A percentile compares a stretch with the other conserved stretches of the same genome.
Conservation (phyloP, 306 rosid genomes). For the Gastrolobium villosum region DNA sequence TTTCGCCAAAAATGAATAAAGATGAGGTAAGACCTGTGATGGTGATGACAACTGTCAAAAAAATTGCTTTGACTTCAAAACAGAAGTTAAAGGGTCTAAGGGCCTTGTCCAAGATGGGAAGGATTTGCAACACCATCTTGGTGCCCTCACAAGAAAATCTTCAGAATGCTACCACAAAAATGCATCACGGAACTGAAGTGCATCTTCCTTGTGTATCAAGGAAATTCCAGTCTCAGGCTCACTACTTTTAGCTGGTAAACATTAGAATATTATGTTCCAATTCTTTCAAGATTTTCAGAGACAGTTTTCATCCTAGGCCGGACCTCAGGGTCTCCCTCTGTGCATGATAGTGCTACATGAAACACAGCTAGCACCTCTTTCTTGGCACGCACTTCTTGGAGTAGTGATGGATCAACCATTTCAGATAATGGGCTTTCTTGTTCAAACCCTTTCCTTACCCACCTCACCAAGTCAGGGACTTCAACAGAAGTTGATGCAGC, state of each 20-base stretch:
- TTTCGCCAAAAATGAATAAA: slow-evolving; percentile 40
- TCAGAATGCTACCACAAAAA: slow-evolving; percentile 51
- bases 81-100: slow-evolving; percentile 5
- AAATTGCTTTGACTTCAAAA: slow-evolving; percentile 52
- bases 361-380: slow-evolving; percentile 90
- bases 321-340: slow-evolving; percentile 87
- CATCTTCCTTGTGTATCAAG: slow-evolving; percentile 4
- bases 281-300: slow-evolving; percentile 87
- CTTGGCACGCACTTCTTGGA: slow-evolving; percentile 92
- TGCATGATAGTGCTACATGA: slow-evolving; percentile 88
- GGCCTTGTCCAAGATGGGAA: slow-evolving; percentile 31
- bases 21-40: slow-evolving; percentile 41
- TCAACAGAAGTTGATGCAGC: slow-evolving; percentile 87
- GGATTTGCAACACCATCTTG: slow-evolving; percentile 47
- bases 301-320: slow-evolving; percentile 93
- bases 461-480: slow-evolving; percentile 84
- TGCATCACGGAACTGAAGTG: slow-evolving; percentile 36
- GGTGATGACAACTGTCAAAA: slow-evolving; percentile 40
- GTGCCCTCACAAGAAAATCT: slow-evolving; percentile 46
- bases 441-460: slow-evolving; percentile 94
- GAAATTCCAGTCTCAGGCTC: slow-evolving; percentile 39
- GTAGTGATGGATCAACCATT: slow-evolving; percentile 85
- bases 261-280: slow-evolving; percentile 53
- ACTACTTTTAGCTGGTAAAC: slow-evolving; percentile 33
- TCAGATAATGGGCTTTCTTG: slow-evolving; percentile 90